A percentile compares a stretch with the other conserved stretches of the same genome.
Conservation (phyloP, 176 grass and related monocot species). For the Carex scoparia region DNA sequence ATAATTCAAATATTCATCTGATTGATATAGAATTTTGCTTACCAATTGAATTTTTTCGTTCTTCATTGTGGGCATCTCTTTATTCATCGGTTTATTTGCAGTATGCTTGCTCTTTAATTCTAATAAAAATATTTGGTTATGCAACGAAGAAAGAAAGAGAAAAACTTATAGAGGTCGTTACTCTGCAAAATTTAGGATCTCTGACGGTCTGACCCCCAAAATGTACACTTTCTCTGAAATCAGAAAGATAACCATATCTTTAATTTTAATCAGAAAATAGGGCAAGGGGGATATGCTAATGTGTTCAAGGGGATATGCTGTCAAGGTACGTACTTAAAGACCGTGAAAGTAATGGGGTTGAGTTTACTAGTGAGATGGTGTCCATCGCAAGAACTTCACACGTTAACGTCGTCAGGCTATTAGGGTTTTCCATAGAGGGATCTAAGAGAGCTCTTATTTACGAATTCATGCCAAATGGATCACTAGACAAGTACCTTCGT, state of each 20-base stretch:
- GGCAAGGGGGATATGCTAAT: constrained; percentile 39
- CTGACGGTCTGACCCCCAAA: constrained; percentile 8
- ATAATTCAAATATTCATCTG: no score
- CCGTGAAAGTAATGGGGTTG: constrained; percentile 17
- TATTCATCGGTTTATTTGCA: not conserved
- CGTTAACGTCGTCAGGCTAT: constrained; percentile 41
- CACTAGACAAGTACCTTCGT: constrained; percentile 26
- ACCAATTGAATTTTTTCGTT: not conserved
- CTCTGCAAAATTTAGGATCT: constrained; percentile 16
- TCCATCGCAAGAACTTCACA: constrained; percentile 50
- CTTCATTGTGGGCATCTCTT: not conserved
- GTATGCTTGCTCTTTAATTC: not conserved
- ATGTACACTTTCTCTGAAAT: constrained; percentile 39
- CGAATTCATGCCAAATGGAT: constrained; percentile 45
- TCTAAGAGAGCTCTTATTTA: constrained; percentile 38
- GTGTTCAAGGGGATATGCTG: constrained; percentile 49
- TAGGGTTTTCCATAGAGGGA: constrained; percentile 42
- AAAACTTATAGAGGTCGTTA: not conserved
- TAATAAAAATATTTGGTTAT: not conserved
- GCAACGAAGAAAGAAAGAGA: not conserved
- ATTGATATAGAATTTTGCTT: no score
- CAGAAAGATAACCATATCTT: constrained; percentile 45
- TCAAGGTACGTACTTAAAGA: constrained; percentile 52
- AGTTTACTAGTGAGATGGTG: constrained; percentile 45
- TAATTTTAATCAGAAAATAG: constrained; percentile 38